Evolutionary conservation across 768 basidiomycete species (phyloP).

Genomic region (Russula vinacea): DNA sequence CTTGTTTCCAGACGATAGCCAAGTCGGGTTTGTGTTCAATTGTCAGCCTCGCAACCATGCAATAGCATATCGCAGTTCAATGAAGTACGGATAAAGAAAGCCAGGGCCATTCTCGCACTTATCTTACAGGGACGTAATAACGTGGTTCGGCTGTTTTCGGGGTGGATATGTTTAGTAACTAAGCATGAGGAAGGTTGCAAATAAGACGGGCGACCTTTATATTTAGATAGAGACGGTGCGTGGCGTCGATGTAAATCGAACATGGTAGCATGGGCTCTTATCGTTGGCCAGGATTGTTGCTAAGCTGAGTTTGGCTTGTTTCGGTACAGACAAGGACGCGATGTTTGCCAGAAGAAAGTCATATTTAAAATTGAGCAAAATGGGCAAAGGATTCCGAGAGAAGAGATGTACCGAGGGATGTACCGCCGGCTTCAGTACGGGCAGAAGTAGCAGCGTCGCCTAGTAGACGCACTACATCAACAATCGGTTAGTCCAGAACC

Average conservation of each 20-base stretch:
- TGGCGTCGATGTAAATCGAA: neutral
- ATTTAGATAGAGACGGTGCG: neutral
- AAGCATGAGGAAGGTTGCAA: neutral
- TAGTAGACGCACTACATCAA: no score
- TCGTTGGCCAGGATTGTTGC: neutral
- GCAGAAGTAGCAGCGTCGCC: neutral
- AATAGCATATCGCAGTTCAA: no score
- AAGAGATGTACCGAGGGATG: no score
- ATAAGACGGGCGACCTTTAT: neutral
- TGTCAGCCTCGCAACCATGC: no score
- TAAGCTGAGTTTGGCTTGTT: neutral
- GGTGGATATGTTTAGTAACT: neutral
- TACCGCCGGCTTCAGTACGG: neutral
- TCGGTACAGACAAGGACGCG: no score
- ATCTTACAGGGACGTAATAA: neutral
- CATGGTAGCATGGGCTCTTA: neutral
- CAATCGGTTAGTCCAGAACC: no score
- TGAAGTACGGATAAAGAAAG: neutral
- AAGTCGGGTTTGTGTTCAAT: neutral
- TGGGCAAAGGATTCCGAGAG: neutral
- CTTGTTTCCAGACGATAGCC: neutral
- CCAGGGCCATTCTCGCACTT: no score
- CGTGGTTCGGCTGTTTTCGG: neutral
- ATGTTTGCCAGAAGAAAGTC: no score
- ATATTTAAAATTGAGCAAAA: neutral